Evolutionary conservation across 2,329 filamentous ascomycete genomes (phyloP).

Genomic region (Trichoderma citrinoviride): DNA sequence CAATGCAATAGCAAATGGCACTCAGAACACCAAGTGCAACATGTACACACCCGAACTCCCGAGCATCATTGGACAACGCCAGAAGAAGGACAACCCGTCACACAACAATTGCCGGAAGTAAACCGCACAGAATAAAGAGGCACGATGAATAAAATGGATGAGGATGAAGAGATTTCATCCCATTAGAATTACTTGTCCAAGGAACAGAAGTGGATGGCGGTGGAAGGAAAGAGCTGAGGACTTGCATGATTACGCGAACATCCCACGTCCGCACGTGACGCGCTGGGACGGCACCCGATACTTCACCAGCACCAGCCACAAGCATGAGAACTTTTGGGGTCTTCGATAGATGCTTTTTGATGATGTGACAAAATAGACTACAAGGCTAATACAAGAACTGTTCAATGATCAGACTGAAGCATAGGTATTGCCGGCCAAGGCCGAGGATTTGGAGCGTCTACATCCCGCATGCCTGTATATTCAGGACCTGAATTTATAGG

Average conservation of each 20-base stretch:
- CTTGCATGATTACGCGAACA: conserved; percentile 16
- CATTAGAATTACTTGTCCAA: background rate
- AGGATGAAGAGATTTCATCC: background rate
- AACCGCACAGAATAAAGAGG: background rate
- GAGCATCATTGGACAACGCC: background rate
- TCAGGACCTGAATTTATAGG: no score
- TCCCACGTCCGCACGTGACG: conserved; percentile 24
- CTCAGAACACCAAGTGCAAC: background rate
- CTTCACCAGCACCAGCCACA: background rate
- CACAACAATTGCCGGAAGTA: background rate
- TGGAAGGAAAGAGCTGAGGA: background rate
- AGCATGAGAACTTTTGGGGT: no score
- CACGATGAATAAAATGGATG: background rate
- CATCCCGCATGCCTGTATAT: no score
- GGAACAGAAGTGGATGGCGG: background rate
- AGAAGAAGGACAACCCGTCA: background rate
- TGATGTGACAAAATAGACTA: background rate
- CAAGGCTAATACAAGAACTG: no score
- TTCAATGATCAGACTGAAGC: no score
- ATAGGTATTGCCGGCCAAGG: no score
- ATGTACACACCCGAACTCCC: background rate
- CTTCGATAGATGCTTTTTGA: no score
- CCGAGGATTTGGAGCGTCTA: no score
- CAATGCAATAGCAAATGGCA: background rate
- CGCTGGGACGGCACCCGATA: no score